Base-by-base conservation (phyloP, 345 rosid species). In the Pugionium cornutum region DNA sequence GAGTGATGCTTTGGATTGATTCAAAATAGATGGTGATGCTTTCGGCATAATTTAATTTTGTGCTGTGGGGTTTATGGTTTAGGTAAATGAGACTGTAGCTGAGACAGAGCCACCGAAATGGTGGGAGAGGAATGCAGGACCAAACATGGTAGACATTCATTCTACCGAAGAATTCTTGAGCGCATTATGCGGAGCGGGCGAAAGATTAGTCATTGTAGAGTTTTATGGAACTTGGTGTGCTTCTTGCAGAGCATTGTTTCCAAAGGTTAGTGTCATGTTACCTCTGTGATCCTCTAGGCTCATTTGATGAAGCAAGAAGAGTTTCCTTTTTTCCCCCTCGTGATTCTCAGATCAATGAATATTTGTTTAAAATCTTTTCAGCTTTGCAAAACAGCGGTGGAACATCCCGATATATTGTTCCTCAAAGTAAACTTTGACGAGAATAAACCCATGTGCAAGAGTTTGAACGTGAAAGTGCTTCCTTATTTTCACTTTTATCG, bases 141-240 rank as follows among this genome's bases (percentile, higher is more conserved):
- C 95, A 39, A 87, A 92, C 74, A 89, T 89, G 98, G 64, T 83
- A 33, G 98, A 92, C 75, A 76, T 92, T 70, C 86, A 82, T 72
- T 92, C 98, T 2, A 84, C 95, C 2, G 82, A 85, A 69, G 88
- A 89, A 70, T 89, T 89, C 67, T 74, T 87, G 49, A 71, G 78
- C 51, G 86, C 92, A 40, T 83, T 92, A 57, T 83, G 81, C 66
- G 82, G 86, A 65, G 92, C 98, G 0, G 88, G 83, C 53, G 89
- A 89, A 66, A 80, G 81, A 79, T 81, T 89, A 83, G 96, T 92
- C 33, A 83, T 92, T 58, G 96, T 92, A 9, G 96, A 92, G 44
- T 89, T 92, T 75, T 92, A 87, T 77, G 98, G 95, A 71, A 85
- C 98, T 37, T 89, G 98, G 98, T 92, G 98, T 82, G 96, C 87